A percentile compares a stretch with the other conserved stretches of the same genome.
phyloP scores from a whole-genome alignment of 1,139 yeast species.

The Debaryomyces psychrophilus region DNA sequence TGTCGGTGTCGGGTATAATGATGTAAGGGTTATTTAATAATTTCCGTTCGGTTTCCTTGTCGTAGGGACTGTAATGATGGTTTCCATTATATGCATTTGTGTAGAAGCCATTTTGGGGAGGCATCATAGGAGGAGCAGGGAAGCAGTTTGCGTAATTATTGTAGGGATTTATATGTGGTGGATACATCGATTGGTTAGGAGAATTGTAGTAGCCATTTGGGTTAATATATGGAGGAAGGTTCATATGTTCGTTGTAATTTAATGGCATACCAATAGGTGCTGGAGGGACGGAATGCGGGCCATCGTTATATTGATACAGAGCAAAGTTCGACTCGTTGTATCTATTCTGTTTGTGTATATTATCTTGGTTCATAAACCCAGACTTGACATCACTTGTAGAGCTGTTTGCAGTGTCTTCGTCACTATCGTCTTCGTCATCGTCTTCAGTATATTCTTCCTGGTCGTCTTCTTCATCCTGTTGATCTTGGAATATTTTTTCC shows the following conservation, averaged over 20 bases:
- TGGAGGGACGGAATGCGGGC: constrained; percentile 7
- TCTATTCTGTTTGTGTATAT: neutral
- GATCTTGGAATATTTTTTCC: constrained; percentile 43
- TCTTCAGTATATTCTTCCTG: constrained; percentile 29
- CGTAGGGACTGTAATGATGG: constrained; percentile 19
- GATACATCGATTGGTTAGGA: constrained; percentile 1
- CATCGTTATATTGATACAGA: neutral
- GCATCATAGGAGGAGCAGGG: constrained; percentile 11
- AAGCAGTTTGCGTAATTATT: constrained; percentile 5
- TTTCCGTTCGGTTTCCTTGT: constrained; percentile 34
- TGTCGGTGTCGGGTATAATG: constrained; percentile 26
- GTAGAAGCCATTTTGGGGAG: constrained; percentile 13
- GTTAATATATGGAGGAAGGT: constrained; percentile 8
- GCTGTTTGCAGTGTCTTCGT: constrained; percentile 4
- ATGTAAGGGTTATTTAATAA: constrained; percentile 37
- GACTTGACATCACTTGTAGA: neutral
- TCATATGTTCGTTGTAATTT: constrained; percentile 3
- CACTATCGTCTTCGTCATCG: constrained; percentile 13
- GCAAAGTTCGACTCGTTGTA: neutral
- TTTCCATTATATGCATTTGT: constrained; percentile 6
- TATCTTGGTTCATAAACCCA: neutral
- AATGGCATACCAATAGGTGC: constrained; percentile 12
- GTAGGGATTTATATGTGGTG: constrained; percentile 6
- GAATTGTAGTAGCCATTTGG: constrained; percentile 10
- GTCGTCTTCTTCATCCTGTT: constrained; percentile 27